A percentile compares a stretch with the other conserved stretches of the same genome.
phyloP scores from a whole-genome alignment of 352 stramenopile species.

The Globisporangium megalacanthum region DNA sequence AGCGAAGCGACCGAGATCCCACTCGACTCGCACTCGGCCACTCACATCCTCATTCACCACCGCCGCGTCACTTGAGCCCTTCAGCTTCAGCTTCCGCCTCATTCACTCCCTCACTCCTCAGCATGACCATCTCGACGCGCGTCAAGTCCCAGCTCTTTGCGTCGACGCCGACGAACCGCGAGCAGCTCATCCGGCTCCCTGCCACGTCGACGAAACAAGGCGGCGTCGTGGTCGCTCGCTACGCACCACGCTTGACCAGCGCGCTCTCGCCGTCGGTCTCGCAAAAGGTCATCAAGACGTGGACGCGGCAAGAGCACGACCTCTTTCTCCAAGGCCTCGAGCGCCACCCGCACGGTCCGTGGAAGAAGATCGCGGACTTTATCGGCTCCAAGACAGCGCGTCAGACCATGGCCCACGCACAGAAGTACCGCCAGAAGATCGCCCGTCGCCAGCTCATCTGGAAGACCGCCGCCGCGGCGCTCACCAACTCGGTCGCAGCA shows the following conservation, averaged over 20 bases:
- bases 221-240: constrained; percentile 27
- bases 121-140: constrained; percentile 21
- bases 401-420: constrained; percentile 91
- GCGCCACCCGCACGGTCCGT: constrained; percentile 36
- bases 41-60: constrained; percentile 3
- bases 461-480: constrained; percentile 4
- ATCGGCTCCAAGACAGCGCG: constrained; percentile 61
- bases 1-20: neutral
- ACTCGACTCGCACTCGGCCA: constrained; percentile 1
- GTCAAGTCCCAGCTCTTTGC: constrained; percentile 20
- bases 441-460: constrained; percentile 26
- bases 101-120: neutral
- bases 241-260: constrained; percentile 12
- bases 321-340: constrained; percentile 48
- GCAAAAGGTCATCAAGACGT: constrained; percentile 23
- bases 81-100: neutral
- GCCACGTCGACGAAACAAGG: constrained; percentile 19
- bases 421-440: constrained; percentile 84
- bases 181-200: constrained; percentile 20
- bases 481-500: constrained; percentile 8
- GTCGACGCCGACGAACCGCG: constrained; percentile 14
- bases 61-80: constrained; percentile 9
- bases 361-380: constrained; percentile 43
- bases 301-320: constrained; percentile 39
- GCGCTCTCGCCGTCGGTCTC: constrained; percentile 14